A percentile compares a stretch with the other conserved stretches of the same genome.
Evolutionary conservation across 305 asterid genomes (phyloP).

Genomic region (Plantago rigida): DNA sequence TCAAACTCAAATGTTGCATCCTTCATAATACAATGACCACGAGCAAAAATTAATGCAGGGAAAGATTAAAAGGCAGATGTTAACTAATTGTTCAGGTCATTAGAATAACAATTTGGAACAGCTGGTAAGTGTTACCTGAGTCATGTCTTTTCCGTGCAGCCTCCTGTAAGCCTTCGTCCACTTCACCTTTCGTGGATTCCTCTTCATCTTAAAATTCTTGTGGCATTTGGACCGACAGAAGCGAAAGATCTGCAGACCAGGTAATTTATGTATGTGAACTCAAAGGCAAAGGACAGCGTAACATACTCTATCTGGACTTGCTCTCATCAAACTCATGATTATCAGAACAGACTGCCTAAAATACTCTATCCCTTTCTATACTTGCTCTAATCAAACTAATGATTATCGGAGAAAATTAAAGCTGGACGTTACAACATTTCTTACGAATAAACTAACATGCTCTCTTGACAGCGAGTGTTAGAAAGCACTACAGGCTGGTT

Average conservation of each 20-base stretch:
- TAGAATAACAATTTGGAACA: neutral
- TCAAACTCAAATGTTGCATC: constrained; percentile 84
- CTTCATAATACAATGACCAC: constrained; percentile 29
- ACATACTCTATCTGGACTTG: too few species aligned
- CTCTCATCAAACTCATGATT: too few species aligned
- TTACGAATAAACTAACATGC: too few species aligned
- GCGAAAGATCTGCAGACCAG: constrained; percentile 57
- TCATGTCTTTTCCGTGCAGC: constrained; percentile 86
- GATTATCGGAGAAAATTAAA: too few species aligned
- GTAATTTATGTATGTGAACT: too few species aligned
- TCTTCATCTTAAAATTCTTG: constrained; percentile 94
- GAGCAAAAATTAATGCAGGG: neutral
- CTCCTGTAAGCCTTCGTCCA: constrained; percentile 92
- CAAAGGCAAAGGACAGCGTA: too few species aligned
- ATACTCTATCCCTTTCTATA: too few species aligned
- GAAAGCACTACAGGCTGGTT: too few species aligned
- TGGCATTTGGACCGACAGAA: constrained; percentile 91
- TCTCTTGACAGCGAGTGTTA: too few species aligned
- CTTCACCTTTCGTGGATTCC: constrained; percentile 83
- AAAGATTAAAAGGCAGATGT: neutral
- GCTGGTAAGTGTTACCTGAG: constrained; percentile 43
- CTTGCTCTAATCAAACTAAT: too few species aligned
- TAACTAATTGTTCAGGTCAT: neutral
- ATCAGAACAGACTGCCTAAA: too few species aligned
- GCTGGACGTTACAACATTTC: too few species aligned